Evolutionary conservation across 2,329 filamentous ascomycete species (phyloP).

Genomic region (Phoma sp.): DNA sequence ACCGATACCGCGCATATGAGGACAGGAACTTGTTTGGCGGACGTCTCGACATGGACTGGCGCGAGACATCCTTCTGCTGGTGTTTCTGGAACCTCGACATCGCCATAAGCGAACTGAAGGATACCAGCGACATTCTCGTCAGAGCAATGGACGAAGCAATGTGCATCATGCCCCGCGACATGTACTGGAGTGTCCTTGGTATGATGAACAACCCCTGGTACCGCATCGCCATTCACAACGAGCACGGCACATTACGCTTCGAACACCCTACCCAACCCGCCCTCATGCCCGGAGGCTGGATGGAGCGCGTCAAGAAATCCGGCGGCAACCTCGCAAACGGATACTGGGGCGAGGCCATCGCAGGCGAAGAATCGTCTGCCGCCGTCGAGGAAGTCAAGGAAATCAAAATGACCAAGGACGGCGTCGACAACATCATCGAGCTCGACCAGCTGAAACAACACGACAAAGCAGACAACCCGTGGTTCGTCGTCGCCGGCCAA

Average conservation of each 20-base stretch:
- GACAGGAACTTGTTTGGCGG: conserved; percentile 76
- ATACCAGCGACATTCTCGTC: conserved; percentile 77
- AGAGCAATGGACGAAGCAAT: conserved; percentile 90
- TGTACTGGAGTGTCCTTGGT: conserved; percentile 94
- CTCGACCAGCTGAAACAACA: conserved; percentile 77
- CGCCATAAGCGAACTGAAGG: conserved; percentile 65
- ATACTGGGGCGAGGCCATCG: conserved; percentile 79
- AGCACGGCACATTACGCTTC: conserved; percentile 68
- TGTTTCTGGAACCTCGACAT: conserved; percentile 87
- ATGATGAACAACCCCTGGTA: conserved; percentile 99
- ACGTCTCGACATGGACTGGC: conserved; percentile 78
- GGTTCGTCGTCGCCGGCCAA: conserved; percentile 88
- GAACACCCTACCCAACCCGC: conserved; percentile 89
- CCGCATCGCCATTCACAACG: conserved; percentile 76
- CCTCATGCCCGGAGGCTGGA: conserved; percentile 83
- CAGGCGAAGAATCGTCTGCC: conserved; percentile 57
- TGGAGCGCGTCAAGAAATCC: conserved; percentile 85
- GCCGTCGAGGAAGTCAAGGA: conserved; percentile 65
- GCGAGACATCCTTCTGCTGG: conserved; percentile 88
- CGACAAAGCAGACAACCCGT: conserved; percentile 70
- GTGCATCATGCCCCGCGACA: conserved; percentile 85
- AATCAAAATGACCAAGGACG: conserved; percentile 78
- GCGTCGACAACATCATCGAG: conserved; percentile 68
- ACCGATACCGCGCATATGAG: conserved; percentile 74
- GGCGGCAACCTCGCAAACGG: conserved; percentile 83